Evolutionary conservation across 306 rosid species (phyloP).

Genomic region (Cicer judaicum): DNA sequence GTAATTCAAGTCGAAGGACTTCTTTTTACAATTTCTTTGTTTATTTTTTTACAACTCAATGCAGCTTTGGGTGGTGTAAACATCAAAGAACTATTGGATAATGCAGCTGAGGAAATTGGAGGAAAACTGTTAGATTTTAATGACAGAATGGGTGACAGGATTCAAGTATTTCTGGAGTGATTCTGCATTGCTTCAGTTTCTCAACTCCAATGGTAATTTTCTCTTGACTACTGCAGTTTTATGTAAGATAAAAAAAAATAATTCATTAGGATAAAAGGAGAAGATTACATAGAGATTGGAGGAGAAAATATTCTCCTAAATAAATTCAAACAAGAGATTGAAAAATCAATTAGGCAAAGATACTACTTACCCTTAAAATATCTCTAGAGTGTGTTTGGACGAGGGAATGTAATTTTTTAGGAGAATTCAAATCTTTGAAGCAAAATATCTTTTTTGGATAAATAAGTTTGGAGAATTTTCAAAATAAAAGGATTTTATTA

Average conservation of each 20-base stretch:
- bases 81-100: slow-evolving; percentile 78
- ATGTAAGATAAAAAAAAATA: slow-evolving; percentile 13
- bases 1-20: slow-evolving; percentile 31
- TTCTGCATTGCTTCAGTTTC: slow-evolving; percentile 32
- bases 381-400: too few species aligned
- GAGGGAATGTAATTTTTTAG: too few species aligned
- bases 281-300: neutral
- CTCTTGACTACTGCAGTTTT: slow-evolving; percentile 14
- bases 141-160: slow-evolving; percentile 85
- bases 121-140: slow-evolving; percentile 82
- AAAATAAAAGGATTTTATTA: too few species aligned
- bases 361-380: too few species aligned
- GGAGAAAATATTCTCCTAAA: neutral
- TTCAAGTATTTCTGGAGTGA: slow-evolving; percentile 86
- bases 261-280: slow-evolving; percentile 13
- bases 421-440: too few species aligned
- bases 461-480: too few species aligned
- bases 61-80: slow-evolving; percentile 90
- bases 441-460: too few species aligned
- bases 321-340: neutral
- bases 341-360: neutral
- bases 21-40: slow-evolving; percentile 25
- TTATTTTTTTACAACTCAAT: slow-evolving; percentile 29
- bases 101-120: slow-evolving; percentile 79
- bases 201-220: slow-evolving; percentile 44